Evolutionary conservation across 2,329 filamentous ascomycete species (phyloP), one percentile per base, ranked within the genome.

Genomic region (Penicillium sp.): DNA sequence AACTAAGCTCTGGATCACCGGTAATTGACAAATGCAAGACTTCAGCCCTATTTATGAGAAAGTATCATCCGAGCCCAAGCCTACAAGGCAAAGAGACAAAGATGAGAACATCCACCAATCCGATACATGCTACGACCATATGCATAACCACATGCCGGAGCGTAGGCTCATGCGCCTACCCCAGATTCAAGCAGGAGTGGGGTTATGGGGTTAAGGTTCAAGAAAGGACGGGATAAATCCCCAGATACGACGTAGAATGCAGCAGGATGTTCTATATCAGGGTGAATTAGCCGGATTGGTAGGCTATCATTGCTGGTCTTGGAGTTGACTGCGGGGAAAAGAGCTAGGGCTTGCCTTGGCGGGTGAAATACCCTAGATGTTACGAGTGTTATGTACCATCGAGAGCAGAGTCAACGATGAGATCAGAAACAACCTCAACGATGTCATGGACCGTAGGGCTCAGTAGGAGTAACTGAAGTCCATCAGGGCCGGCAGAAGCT

Each of bases 101-200:
- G 40, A 39, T 31, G 29, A 49, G 40, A 28, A 49, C 40, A 47
- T 58, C 58, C 58, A 61, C 60, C 54, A 60, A 59, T 59, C 42
- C 35, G 27, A 38, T 8, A 11, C 18, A 3, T 32, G 34, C 26
- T 44, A 26, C 16, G 35, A n/a, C 34, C 13, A 32, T 27, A 23
- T 20, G n/a, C 6, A 23, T 28, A 10, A 36, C 32, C 42, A 38
- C 42, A 38, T 44, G 42, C 34, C 42, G 10, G 41, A 29, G 22
- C 20, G 24, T n/a, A n/a, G n/a, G 9, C 24, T 26, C 26, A 28
- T 36, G 24, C 6, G 24, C 7, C 6, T 31, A 28, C 13, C 40
- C 23, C 38, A 42, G 47, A 23, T 49, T 11, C 13, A 18, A 31
- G 47, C 39, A 42, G 42, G 42, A 42, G 7, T n/a, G 46, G 44